A percentile compares a stretch with the other conserved stretches of the same genome.
These are phyloP conservation scores for Vigna trinervia DNA, from an alignment of 306 rosid genomes.

Conservation along the genomic window DNA sequence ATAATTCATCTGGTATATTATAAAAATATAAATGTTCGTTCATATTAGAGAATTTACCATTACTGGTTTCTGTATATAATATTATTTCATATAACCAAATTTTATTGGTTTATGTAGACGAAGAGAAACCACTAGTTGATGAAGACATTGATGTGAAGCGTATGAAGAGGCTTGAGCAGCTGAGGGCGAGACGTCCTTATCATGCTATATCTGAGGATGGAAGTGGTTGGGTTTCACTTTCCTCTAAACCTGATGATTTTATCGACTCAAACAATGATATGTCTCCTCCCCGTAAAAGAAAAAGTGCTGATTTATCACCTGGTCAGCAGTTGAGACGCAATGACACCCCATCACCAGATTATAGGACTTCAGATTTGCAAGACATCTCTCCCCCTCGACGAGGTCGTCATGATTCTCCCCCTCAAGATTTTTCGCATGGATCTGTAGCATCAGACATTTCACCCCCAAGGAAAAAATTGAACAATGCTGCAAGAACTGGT, in stretches of 20 bases:
- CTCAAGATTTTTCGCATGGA: constrained; percentile 46
- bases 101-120: constrained; percentile 51
- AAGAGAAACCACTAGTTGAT: constrained; percentile 73
- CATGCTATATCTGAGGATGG: constrained; percentile 87
- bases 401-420: constrained; percentile 48
- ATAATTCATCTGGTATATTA: constrained; percentile 57
- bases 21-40: background rate
- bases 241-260: constrained; percentile 48
- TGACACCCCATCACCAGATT: constrained; percentile 62
- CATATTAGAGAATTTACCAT: background rate
- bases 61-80: constrained; percentile 13
- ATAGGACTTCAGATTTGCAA: constrained; percentile 42
- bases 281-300: constrained; percentile 69
- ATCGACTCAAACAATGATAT: constrained; percentile 50
- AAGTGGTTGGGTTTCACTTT: constrained; percentile 93
- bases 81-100: background rate
- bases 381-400: constrained; percentile 66
- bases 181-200: constrained; percentile 68
- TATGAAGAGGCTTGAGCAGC: constrained; percentile 82
- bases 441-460: constrained; percentile 61
- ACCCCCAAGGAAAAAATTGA: constrained; percentile 67
- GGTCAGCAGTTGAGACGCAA: constrained; percentile 40
- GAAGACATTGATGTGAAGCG: constrained; percentile 92
- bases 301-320: constrained; percentile 60
- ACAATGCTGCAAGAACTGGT: constrained; percentile 44